phyloP scores from a whole-genome alignment of 805 yeast species.

The Spathaspora girioi region DNA sequence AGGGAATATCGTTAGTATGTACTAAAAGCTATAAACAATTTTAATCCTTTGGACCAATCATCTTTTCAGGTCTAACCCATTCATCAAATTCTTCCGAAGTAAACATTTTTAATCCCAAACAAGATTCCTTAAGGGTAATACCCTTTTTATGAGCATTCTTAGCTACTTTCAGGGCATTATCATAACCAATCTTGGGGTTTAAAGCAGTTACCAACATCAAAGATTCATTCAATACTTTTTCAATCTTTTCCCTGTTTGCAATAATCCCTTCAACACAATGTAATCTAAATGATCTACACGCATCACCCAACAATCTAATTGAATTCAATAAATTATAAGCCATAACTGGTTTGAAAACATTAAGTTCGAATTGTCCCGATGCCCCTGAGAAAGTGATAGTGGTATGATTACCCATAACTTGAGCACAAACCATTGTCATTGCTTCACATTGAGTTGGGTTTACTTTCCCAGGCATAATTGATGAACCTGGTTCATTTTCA shows the following conservation, averaged over 20 bases:
- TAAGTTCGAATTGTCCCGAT: conserved; percentile 38
- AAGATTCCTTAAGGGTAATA: conserved; percentile 33
- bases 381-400: conserved; percentile 39
- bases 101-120: conserved; percentile 33
- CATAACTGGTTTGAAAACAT: conserved; percentile 40
- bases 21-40: too few species aligned
- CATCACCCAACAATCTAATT: conserved; percentile 32
- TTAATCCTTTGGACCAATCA: conserved; percentile 32
- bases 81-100: conserved; percentile 31
- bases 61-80: conserved; percentile 39
- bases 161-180: conserved; percentile 37
- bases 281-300: conserved; percentile 29
- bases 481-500: conserved; percentile 39
- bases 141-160: conserved; percentile 41
- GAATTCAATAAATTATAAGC: conserved; percentile 33
- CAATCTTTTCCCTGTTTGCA: conserved; percentile 34
- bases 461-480: conserved; percentile 42
- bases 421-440: conserved; percentile 38
- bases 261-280: conserved; percentile 37
- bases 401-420: conserved; percentile 37
- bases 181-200: conserved; percentile 40
- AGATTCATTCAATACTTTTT: conserved; percentile 34
- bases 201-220: conserved; percentile 40
- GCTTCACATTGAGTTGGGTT: conserved; percentile 41
- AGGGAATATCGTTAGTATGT: too few species aligned